A percentile compares a stretch with the other conserved stretches of the same genome.
Conservation (phyloP, 1,139 yeast species). For the Sugiyamaella castrensis region DNA sequence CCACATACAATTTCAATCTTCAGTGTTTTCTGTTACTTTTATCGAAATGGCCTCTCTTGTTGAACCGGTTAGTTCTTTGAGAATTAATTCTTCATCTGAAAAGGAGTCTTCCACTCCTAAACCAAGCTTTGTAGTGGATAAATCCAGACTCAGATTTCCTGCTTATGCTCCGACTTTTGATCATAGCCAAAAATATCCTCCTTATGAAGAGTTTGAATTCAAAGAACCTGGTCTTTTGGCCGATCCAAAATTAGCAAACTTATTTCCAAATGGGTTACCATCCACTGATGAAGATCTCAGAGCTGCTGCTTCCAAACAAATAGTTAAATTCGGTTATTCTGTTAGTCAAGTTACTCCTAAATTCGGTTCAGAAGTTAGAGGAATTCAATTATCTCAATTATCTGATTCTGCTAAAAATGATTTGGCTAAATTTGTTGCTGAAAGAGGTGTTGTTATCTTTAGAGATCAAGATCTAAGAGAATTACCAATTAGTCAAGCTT, state of each 20-base stretch:
- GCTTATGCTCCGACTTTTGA: conserved; percentile 53
- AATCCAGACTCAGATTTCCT: conserved; percentile 30
- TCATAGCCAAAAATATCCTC: conserved; percentile 41
- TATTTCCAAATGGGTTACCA: conserved; percentile 28
- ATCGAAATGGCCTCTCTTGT: conserved; percentile 16
- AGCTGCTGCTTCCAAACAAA: conserved; percentile 16
- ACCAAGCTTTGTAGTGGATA: background rate
- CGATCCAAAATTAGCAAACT: conserved; percentile 34
- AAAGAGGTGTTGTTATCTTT: conserved; percentile 65
- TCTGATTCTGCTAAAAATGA: conserved; percentile 56
- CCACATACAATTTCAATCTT: no score
- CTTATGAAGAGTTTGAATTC: conserved; percentile 38
- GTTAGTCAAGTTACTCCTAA: conserved; percentile 47
- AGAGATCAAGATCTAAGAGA: conserved; percentile 63
- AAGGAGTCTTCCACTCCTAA: conserved; percentile 8
- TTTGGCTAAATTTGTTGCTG: conserved; percentile 60
- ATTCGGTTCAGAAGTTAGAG: conserved; percentile 58
- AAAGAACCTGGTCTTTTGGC: conserved; percentile 39
- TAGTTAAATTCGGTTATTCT: conserved; percentile 22
- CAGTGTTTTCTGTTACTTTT: no score
- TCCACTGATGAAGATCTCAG: conserved; percentile 14
- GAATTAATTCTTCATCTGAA: conserved; percentile 16
- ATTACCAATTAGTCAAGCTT: conserved; percentile 49
- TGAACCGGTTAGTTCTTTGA: conserved; percentile 16
- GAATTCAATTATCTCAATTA: conserved; percentile 56